Evolutionary conservation across 495 filamentous ascomycete species (phyloP).

Genomic region (Aspergillus coremiiformis): DNA sequence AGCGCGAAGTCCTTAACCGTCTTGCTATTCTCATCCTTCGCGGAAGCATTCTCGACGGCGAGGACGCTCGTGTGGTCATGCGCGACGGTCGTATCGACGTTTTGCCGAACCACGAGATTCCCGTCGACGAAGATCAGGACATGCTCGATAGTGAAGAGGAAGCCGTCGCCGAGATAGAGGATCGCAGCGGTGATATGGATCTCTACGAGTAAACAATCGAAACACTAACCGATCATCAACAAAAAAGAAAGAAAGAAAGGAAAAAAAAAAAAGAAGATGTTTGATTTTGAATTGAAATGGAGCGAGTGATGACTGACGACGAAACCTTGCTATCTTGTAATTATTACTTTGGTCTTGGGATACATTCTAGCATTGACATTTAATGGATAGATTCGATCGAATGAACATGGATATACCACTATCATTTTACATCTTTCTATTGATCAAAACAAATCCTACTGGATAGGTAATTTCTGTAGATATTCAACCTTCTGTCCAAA

Average conservation of each 20-base stretch:
- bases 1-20: slow-evolving; percentile 91
- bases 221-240: background rate
- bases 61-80: slow-evolving; percentile 70
- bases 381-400: no score
- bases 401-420: no score
- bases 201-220: slow-evolving; percentile 58
- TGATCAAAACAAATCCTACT: no score
- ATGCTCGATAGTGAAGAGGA: slow-evolving; percentile 65
- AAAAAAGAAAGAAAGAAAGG: background rate
- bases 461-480: no score
- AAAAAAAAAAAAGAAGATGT: background rate
- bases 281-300: background rate
- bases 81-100: slow-evolving; percentile 70
- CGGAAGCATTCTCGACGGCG: slow-evolving; percentile 77
- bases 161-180: slow-evolving; percentile 57
- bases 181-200: slow-evolving; percentile 60
- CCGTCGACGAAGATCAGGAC: slow-evolving; percentile 61
- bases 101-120: slow-evolving; percentile 70
- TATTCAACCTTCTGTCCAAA: no score
- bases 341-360: background rate
- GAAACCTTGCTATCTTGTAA: background rate
- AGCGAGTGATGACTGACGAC: background rate
- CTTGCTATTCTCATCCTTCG: slow-evolving; percentile 84
- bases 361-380: no score
- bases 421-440: no score